Percentiles rank a stretch among this genome's conserved stretches.
Evolutionary conservation across 495 filamentous ascomycete species (phyloP).

Genomic region (Neurospora cerealis): DNA sequence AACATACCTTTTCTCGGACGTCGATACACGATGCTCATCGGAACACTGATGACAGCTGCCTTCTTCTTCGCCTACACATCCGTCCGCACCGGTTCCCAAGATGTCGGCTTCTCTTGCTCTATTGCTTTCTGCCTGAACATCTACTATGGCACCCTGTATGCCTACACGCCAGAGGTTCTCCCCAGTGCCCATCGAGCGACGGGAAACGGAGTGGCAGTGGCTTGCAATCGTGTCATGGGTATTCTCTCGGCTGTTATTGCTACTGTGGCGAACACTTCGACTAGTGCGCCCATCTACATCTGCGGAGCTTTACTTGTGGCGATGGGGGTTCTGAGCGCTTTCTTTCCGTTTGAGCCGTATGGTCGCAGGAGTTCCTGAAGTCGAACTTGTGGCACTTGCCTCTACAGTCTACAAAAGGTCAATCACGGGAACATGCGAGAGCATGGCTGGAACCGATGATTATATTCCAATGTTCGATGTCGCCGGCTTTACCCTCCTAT

Average conservation of each 20-base stretch:
- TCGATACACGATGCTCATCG: slow-evolving; percentile 57
- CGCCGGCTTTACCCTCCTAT: not conserved
- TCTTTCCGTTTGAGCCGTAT: slow-evolving; percentile 65
- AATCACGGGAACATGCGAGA: not conserved
- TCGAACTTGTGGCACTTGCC: not conserved
- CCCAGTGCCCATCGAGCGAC: slow-evolving; percentile 61
- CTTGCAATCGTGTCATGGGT: slow-evolving; percentile 61
- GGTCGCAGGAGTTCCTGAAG: slow-evolving; percentile 52
- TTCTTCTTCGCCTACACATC: slow-evolving; percentile 66
- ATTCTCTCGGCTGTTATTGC: slow-evolving; percentile 60
- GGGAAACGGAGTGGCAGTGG: slow-evolving; percentile 60
- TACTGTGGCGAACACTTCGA: slow-evolving; percentile 46
- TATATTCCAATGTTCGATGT: not conserved
- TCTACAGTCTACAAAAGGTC: not conserved
- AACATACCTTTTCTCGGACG: slow-evolving; percentile 46
- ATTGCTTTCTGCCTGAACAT: slow-evolving; percentile 61
- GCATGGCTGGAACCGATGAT: not conserved
- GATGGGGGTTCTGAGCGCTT: slow-evolving; percentile 49
- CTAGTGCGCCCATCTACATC: slow-evolving; percentile 56
- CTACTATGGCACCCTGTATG: slow-evolving; percentile 65
- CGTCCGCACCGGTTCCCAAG: slow-evolving; percentile 47
- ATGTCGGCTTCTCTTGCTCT: slow-evolving; percentile 54
- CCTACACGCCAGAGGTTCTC: slow-evolving; percentile 49
- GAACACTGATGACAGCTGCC: slow-evolving; percentile 47
- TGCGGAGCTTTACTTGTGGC: slow-evolving; percentile 56